Base-by-base conservation (phyloP, 805 yeast species). In the Candida alai region DNA sequence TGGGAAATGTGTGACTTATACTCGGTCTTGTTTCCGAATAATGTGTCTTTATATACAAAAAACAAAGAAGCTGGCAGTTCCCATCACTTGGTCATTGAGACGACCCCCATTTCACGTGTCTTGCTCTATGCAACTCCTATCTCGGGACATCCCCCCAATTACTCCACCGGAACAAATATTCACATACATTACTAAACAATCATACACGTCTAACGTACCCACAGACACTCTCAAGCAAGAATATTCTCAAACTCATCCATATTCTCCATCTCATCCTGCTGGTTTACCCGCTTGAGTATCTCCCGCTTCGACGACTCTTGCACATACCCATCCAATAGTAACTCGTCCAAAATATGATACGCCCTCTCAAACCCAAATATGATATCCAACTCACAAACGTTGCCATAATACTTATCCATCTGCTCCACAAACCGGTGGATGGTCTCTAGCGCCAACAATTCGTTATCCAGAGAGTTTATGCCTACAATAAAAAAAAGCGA, bases 361-460 rank as follows among this genome's bases (percentile, higher is more conserved):
- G 97, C 97, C 54, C 85, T 84, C 48, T 84, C 85, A 62, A 93
- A 93, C 52, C 94, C 93, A 73, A 93, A 93, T 32, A 93, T 93
- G 42, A 93, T 93, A 62, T 93, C 98, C 49, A 93, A 68, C 57
- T 93, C 98, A 61, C 97, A 88, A 12, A 93, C 98, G 52, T 87
- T 90, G 9, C 96, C 97, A 54, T 86, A 93, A 40, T 88, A 78
- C 48, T 84, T 82, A 65, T 93, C 98, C 96, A 93, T 87, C 44
- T 86, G 88, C 58, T 93, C 98, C 25, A 93, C 98, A 56, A 80
- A 93, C 41, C 97, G 70, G 56, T 93, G 98, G 33, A 93, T 80
- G 12, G 84, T 66, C 51, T 93, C 98, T 37, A 93, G 66, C 1
- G 94, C 80, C 35, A 86, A 60, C 43, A 93, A 68, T 56, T 93